These are phyloP conservation scores for Heliamphora exappendiculata DNA, from an alignment of 148 eudicot species.

Conservation along the genomic window DNA sequence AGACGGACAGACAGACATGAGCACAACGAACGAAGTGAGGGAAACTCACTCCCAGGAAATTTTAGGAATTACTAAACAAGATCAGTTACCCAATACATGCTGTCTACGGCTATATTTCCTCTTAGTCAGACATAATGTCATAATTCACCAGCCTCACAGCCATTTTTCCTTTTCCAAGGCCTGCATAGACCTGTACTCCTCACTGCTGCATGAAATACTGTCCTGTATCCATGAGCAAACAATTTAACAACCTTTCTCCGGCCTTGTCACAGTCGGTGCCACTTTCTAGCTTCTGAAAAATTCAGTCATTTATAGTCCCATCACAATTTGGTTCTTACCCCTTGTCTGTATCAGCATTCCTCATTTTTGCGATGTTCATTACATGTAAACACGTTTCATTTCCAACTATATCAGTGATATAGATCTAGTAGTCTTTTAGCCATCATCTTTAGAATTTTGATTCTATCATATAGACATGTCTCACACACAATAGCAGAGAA, in stretches of 20 bases:
- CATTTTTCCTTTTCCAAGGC: neutral
- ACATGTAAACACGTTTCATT: neutral
- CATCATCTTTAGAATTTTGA: neutral
- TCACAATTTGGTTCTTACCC: neutral
- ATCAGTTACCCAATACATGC: neutral
- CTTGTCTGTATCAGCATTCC: neutral
- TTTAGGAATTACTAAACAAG: neutral
- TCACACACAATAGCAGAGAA: neutral
- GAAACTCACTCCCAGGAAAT: neutral
- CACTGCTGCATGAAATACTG: neutral
- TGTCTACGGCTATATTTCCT: neutral
- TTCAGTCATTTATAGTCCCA: neutral
- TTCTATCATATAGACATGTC: neutral
- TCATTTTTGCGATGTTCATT: neutral
- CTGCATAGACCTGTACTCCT: neutral
- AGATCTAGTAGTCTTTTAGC: neutral
- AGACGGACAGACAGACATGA: too few species aligned
- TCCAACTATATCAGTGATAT: neutral
- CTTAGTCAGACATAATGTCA: neutral
- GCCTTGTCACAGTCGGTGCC: neutral
- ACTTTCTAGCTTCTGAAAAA: neutral
- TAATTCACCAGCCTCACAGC: neutral
- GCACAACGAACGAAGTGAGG: too few species aligned
- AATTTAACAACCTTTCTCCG: neutral
- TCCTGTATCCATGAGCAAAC: neutral